Conservation (phyloP, 768 basidiomycete species). For the Lentinus brumalis region DNA sequence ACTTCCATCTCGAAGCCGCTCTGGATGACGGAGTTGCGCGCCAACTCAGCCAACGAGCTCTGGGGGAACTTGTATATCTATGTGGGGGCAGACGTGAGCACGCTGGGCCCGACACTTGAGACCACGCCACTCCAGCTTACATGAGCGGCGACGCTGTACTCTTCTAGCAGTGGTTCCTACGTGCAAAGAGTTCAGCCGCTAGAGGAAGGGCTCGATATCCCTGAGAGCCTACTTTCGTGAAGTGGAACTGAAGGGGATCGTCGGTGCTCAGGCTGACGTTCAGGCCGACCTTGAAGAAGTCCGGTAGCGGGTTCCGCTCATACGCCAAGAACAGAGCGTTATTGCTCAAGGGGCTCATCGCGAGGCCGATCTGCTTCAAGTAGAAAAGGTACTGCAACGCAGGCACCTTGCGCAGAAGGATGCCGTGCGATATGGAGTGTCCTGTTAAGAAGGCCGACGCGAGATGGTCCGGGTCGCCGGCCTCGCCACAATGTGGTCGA, state of each 20-base stretch:
- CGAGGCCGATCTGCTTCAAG: conserved; percentile 95
- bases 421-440: conserved; percentile 99
- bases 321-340: conserved; percentile 97
- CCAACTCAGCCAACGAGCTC: conserved; percentile 92
- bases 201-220: background rate
- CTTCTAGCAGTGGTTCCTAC: conserved; percentile 92
- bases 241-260: conserved; percentile 96
- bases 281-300: conserved; percentile 94
- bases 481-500: conserved; percentile 96
- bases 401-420: conserved; percentile 95
- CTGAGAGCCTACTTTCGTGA: conserved; percentile 74
- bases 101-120: too few relatives aligned
- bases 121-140: conserved; percentile 43
- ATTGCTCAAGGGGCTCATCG: conserved; percentile 98
- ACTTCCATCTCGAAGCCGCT: conserved; percentile 99
- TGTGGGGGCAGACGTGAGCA: conserved; percentile 1
- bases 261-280: conserved; percentile 97
- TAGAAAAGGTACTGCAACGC: conserved; percentile 97
- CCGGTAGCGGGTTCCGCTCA: conserved; percentile 94
- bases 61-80: conserved; percentile 97
- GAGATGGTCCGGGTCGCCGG: conserved; percentile 96
- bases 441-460: conserved; percentile 95
- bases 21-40: conserved; percentile 96
- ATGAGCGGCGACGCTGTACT: conserved; percentile 98
- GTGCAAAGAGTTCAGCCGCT: background rate